These are phyloP conservation scores for Naganishia antarctica DNA, from an alignment of 768 basidiomycete genomes.

Conservation along the genomic window DNA sequence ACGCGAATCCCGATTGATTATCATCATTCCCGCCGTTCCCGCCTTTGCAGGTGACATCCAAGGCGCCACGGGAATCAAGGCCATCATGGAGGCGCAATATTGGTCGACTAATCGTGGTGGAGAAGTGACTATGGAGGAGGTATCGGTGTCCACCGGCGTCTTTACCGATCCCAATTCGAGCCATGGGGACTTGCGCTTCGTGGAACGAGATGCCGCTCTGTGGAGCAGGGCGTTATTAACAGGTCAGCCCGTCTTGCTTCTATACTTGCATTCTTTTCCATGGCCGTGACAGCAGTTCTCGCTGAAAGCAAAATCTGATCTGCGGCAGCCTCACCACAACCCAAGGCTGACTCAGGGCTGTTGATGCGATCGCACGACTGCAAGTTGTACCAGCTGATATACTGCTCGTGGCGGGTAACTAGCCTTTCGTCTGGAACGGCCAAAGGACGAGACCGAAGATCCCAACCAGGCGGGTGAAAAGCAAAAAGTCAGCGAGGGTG, in stretches of 20 bases:
- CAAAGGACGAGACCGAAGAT: conserved; percentile 53
- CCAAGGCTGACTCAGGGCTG: too few species aligned
- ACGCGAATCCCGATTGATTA: conserved; percentile 74
- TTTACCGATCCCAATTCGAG: conserved; percentile 86
- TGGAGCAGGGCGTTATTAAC: too few species aligned
- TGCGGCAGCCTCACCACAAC: too few species aligned
- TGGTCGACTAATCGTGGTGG: conserved; percentile 69
- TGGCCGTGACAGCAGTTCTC: too few species aligned
- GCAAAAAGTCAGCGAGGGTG: conserved; percentile 57
- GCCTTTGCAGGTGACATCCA: conserved; percentile 80
- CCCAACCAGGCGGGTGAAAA: conserved; percentile 59
- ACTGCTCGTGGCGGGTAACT: conserved; percentile 40
- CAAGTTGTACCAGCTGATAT: conserved; percentile 65
- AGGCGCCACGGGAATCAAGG: conserved; percentile 55
- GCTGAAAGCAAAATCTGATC: too few species aligned
- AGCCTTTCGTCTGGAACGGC: conserved; percentile 58
- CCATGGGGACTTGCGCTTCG: conserved; percentile 90
- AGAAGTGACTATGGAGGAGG: conserved; percentile 28
- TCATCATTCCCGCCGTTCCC: conserved; percentile 84
- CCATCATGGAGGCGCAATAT: conserved; percentile 70
- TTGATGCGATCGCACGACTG: too few species aligned
- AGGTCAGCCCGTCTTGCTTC: too few species aligned
- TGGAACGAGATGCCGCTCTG: too few species aligned
- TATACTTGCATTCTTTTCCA: too few species aligned
- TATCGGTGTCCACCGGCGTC: conserved; percentile 36